These are phyloP conservation scores for Ehretia macrophylla DNA, from an alignment of 257 asterid species.

Conservation along the genomic window DNA sequence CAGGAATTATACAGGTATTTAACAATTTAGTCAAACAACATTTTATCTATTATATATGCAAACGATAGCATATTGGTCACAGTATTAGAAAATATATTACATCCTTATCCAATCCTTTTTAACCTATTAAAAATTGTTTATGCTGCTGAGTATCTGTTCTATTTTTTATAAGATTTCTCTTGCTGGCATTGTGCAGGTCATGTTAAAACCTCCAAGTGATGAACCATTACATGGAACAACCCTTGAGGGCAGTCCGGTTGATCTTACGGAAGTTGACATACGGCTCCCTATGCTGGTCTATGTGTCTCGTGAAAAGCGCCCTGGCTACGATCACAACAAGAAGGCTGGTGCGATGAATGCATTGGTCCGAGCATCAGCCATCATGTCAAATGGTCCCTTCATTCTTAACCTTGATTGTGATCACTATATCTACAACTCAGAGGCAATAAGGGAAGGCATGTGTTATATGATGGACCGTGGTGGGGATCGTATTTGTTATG, in stretches of 20 bases:
- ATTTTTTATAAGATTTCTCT: background rate
- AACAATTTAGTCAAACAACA: background rate
- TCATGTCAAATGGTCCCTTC: slow-evolving; percentile 20
- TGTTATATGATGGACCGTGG: slow-evolving; percentile 27
- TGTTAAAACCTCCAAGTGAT: slow-evolving; percentile 10
- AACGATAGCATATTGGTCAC: background rate
- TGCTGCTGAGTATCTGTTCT: too few relatives aligned
- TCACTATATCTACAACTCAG: slow-evolving; percentile 19
- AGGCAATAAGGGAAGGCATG: slow-evolving; percentile 24
- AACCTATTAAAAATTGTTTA: background rate
- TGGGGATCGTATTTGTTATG: slow-evolving; percentile 18
- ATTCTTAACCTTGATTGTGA: slow-evolving; percentile 22
- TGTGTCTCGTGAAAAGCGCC: slow-evolving; percentile 38
- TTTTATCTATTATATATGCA: background rate
- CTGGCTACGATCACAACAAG: slow-evolving; percentile 36
- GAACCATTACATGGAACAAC: background rate
- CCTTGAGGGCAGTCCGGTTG: background rate
- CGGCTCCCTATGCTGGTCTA: slow-evolving; percentile 20
- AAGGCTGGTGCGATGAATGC: slow-evolving; percentile 48
- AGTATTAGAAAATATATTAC: too few relatives aligned
- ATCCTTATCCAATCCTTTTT: too few relatives aligned
- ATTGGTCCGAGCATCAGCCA: slow-evolving; percentile 21
- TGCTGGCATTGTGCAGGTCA: background rate
- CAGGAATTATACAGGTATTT: slow-evolving; percentile 14
- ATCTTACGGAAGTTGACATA: background rate